Base-by-base conservation (phyloP, 192 early-diverging fungal genomes). In the Podila verticillata region DNA sequence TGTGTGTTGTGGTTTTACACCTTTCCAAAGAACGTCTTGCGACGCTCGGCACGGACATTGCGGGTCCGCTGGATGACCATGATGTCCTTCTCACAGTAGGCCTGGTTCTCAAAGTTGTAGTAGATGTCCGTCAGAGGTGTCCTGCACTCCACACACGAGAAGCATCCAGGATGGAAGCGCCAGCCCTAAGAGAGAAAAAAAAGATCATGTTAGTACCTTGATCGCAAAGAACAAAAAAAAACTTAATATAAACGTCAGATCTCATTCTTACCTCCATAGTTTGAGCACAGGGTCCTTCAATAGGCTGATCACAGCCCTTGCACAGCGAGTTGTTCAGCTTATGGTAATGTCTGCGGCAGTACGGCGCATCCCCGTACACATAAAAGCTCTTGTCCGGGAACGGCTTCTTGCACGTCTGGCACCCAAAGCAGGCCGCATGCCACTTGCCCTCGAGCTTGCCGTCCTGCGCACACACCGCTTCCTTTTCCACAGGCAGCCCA, bases 241-340 rank as follows among this genome's bases (percentile, higher is more conserved):
- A 26, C 48, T 2, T 31, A 44, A 60, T 34, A 19, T 19, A 5
- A 29, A 48, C 19, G 13, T 22, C 24, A 5, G 9, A 22, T 44
- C 10, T 31, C 13, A 12, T 60, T 44, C 66, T 61, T 64, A 80
- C 77, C 84, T 97, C 95, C 48, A 87, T 83, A 17, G 96, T 93
- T 68, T 95, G 93, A 22, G 94, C 96, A 86, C 96, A 97, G 2
- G 93, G 91, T 29, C 96, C 95, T 81, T 97, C 93, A 57, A 97
- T 97, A 13, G 94, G 95, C 24, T 94, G 82, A 34, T 85, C 84
- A 72, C 94, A 97, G 17, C 82, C 75, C 61, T 86, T 89, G 73
- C 96, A 97, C 31, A 97, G 87, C 26, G 95, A 95, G 61, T 91
- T 90, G 74, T 95, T 96, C 63, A 92, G 82, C 86, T 91, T 88